Evolutionary conservation across 2,329 filamentous ascomycete genomes (phyloP).

Genomic region (Fusarium chaquense): DNA sequence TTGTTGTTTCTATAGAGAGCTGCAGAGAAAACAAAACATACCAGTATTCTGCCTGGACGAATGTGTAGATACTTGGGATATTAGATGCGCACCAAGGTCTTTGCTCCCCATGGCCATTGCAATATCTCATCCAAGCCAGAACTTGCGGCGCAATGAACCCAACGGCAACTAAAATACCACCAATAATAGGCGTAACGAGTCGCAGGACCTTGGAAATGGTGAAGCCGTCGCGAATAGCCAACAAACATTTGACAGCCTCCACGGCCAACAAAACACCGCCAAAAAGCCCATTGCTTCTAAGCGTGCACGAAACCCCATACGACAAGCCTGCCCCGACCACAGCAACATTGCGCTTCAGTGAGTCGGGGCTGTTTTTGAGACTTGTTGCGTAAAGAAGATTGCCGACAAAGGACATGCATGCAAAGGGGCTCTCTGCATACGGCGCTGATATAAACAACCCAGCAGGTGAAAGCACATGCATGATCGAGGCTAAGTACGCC

Average conservation of each 20-base stretch:
- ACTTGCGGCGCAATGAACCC: conserved; percentile 80
- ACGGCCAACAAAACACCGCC: conserved; percentile 81
- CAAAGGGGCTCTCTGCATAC: conserved; percentile 84
- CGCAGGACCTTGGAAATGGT: conserved; percentile 60
- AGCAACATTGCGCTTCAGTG: conserved; percentile 57
- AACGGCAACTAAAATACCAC: conserved; percentile 74
- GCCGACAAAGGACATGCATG: conserved; percentile 80
- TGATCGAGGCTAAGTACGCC: conserved; percentile 74
- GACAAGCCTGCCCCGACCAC: conserved; percentile 72
- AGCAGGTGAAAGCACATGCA: conserved; percentile 88
- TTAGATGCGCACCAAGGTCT: conserved; percentile 79
- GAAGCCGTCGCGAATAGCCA: conserved; percentile 43
- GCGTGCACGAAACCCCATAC: conserved; percentile 78
- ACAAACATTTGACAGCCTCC: conserved; percentile 61
- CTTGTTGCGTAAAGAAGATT: conserved; percentile 74
- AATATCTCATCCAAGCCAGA: conserved; percentile 80
- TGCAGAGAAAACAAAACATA: conserved; percentile 60
- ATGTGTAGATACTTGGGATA: conserved; percentile 91
- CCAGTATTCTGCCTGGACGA: conserved; percentile 93
- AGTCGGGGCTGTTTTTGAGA: conserved; percentile 45
- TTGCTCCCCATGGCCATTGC: conserved; percentile 54
- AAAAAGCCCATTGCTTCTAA: conserved; percentile 88
- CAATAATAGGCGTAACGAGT: conserved; percentile 70
- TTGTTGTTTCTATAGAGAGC: conserved; percentile 10
- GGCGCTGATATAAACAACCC: conserved; percentile 91